Percentiles rank a stretch among this genome's conserved stretches.
Evolutionary conservation across 2,329 filamentous ascomycete species (phyloP).

Genomic region (Annulohypoxylon truncatum): DNA sequence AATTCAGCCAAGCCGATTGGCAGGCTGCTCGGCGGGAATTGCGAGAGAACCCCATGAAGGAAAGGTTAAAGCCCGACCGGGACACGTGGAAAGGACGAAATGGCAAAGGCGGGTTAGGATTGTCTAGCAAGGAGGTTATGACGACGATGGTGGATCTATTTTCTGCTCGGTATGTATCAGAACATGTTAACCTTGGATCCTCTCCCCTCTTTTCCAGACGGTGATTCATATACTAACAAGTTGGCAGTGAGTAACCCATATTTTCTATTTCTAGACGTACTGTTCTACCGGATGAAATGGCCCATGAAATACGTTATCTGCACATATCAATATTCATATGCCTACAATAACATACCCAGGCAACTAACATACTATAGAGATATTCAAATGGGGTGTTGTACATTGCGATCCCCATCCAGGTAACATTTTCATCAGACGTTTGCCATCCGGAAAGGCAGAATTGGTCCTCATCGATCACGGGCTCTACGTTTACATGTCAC

Average conservation of each 20-base stretch:
- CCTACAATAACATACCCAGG: too few relatives aligned
- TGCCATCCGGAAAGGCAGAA: conserved; percentile 84
- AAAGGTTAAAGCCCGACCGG: conserved; percentile 82
- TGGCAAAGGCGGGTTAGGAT: conserved; percentile 82
- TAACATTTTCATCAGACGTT: conserved; percentile 93
- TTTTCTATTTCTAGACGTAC: neutral
- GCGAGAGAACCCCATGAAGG: conserved; percentile 63
- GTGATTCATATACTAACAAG: conserved; percentile 14
- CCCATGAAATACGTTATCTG: too few relatives aligned
- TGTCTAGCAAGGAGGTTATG: conserved; percentile 90
- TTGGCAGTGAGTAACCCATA: conserved; percentile 18
- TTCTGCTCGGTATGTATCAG: conserved; percentile 61
- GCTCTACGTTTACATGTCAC: conserved; percentile 91
- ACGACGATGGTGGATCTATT: conserved; percentile 96
- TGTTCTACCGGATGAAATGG: neutral
- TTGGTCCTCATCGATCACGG: conserved; percentile 97
- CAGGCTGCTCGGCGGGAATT: conserved; percentile 58
- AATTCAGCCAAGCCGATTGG: conserved; percentile 59
- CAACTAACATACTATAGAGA: conserved; percentile 70
- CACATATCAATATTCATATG: too few relatives aligned
- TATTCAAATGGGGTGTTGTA: conserved; percentile 95
- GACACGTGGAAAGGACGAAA: conserved; percentile 79
- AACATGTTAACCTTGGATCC: neutral
- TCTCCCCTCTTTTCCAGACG: too few relatives aligned
- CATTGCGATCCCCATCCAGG: conserved; percentile 98